Base-by-base conservation (phyloP, 192 early-diverging fungal species). In the Rhizophagus sp. region DNA sequence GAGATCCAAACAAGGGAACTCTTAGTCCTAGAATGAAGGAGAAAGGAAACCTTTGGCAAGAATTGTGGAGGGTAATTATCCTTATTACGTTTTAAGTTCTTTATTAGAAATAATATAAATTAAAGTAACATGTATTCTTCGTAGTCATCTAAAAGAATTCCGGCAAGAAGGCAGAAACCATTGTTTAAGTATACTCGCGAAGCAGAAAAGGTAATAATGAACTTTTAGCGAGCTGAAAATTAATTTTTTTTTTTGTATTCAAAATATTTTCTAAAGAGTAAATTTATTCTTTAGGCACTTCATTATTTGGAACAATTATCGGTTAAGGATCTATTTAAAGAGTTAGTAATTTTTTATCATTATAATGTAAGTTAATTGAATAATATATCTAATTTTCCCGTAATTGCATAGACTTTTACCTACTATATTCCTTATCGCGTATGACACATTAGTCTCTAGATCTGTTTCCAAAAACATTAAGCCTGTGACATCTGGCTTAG, bases 41-140 rank as follows among this genome's bases (percentile, higher is more conserved):
- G 34, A 88, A 91, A 5, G 90, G 88, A 10, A 98, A 98, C 78
- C 86, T 95, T 39, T 98, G 96, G 96, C 89, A 92, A 69, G 93
- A 96, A 80, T 82, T 96, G 15, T 98, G 96, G 96, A 80, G 87
- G 22, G 92, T 89, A 76, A 82, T 85, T 75, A 10, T 13, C 30
- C 5, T 44, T 61, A 7, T 22, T 15, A 24, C 62, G 10, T 36
- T 36, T 36, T 4, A 36, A 36, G 34, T 36, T 36, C 34, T 36
- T 36, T 36, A 36, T 36, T 36, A 61, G 19, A 17, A 12, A 52
- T 41, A 47, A 3, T 17, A 74, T 30, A 44, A 47, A 47, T 41
- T 61, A 27, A 78, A 34, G 3, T 78, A 11, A 74, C 17, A 12
- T 27, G 15, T 77, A 34, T 75, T 33, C 44, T 4, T 70, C 67